Percentiles rank a stretch among this genome's conserved stretches.
Evolutionary conservation across 345 rosid species (phyloP).

Genomic region (Sapria himalayana): DNA sequence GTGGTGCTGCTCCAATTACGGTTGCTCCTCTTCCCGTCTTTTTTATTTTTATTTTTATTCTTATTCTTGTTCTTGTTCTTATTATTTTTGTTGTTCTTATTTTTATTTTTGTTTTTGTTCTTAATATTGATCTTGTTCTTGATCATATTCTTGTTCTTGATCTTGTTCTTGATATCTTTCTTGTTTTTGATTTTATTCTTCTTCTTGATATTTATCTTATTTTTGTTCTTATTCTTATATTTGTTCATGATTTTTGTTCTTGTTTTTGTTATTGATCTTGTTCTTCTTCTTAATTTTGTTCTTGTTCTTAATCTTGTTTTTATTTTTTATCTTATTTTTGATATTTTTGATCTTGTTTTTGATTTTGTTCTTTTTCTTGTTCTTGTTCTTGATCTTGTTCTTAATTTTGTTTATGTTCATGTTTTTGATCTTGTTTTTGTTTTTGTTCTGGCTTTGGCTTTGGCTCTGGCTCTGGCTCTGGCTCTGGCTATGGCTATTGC

Average conservation of each 20-base stretch:
- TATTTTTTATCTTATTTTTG: not conserved
- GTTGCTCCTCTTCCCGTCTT: slow-evolving; percentile 23
- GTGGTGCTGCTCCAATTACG: slow-evolving; percentile 90
- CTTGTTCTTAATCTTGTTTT: not conserved
- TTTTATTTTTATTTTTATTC: not conserved
- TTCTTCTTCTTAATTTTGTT: slow-evolving; percentile 3
- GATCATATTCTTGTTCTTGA: not conserved
- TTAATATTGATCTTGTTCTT: not conserved
- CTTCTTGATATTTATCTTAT: too few species aligned
- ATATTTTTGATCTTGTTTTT: not conserved
- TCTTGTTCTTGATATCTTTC: not conserved
- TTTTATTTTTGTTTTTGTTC: not conserved
- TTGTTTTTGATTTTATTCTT: not conserved
- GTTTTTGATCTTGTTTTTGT: not conserved
- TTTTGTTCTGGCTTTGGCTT: not conserved
- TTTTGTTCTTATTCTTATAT: too few species aligned
- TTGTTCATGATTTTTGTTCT: too few species aligned
- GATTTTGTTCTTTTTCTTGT: not conserved
- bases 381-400: not conserved
- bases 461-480: too few species aligned
- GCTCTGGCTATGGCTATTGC: too few species aligned
- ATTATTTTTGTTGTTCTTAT: not conserved
- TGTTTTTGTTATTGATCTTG: not conserved
- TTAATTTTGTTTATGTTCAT: not conserved
- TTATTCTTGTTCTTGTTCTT: not conserved